Base-by-base conservation (phyloP, 371 early-diverging fungal genomes). In the Mycotypha africana region DNA sequence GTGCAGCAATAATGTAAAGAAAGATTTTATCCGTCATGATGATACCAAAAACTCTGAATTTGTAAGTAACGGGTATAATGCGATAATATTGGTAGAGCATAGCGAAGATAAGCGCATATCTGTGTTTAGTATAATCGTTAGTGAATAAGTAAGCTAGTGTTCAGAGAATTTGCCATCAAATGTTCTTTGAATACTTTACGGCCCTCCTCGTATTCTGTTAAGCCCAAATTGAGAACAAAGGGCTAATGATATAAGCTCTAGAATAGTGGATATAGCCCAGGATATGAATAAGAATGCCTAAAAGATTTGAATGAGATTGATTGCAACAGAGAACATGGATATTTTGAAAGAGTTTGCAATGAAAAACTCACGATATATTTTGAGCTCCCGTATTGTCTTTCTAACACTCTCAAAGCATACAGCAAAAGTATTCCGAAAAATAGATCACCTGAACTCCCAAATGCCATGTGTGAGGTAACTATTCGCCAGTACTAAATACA, bases 331-430 rank as follows among this genome's bases (percentile, higher is more conserved):
- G n/a, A 6, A 33, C 9, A 33, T 33, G 28, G 28, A 28, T 9
- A 44, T 59, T 39, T 79, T n/a, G n/a, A n/a, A n/a, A n/a, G n/a
- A n/a, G n/a, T n/a, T n/a, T n/a, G n/a, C n/a, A n/a, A n/a, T n/a
- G n/a, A n/a, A n/a, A n/a, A n/a, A n/a, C n/a, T n/a, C n/a, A 76
- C 83, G 26, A 68, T 74, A 56, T 80, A 89, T 63, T 87, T 87
- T 14, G 70, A 53, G 20, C 80, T 74, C 14, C 86, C 85, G 67
- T 76, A 87, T 19, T 78, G 83, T 32, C 88, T 83, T 55, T 89
- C 89, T 25, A 87, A 70, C 16, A 81, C 64, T 20, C 88, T 78
- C 53, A 85, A 68, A 15, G 82, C 71, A 55, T 87, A 84, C 12
- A 82, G 38, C 31, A 89, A 49, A 8, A 85, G 45, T 17, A 79